These are phyloP conservation scores for Amanita subjunquillea DNA, from an alignment of 768 basidiomycete genomes.

Conservation along the genomic window DNA sequence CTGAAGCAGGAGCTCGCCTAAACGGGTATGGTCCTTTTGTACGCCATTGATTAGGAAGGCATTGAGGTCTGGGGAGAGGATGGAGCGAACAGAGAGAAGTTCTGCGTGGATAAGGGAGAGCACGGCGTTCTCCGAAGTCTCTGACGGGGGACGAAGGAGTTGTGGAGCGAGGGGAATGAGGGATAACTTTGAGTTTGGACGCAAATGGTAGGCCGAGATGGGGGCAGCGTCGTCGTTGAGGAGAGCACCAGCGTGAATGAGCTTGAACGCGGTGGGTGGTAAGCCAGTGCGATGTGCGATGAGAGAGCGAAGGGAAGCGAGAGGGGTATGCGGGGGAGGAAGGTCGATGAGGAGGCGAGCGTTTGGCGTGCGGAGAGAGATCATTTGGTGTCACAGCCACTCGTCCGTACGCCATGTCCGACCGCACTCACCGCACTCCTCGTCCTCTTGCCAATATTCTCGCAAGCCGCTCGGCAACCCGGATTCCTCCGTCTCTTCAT, in stretches of 20 bases:
- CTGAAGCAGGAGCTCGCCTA: conserved; percentile 81
- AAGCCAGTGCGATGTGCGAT: conserved; percentile 73
- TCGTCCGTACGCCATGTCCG: background rate
- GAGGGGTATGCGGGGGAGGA: conserved; percentile 49
- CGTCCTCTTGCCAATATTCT: conserved; percentile 33
- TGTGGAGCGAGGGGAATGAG: conserved; percentile 22
- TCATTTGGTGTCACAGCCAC: no score
- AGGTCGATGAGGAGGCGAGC: conserved; percentile 23
- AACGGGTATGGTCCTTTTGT: conserved; percentile 36
- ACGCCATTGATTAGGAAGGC: conserved; percentile 29
- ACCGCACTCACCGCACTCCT: conserved; percentile 4
- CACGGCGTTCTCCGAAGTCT: conserved; percentile 38
- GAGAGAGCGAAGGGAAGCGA: conserved; percentile 45
- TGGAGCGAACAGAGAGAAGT: conserved; percentile 37
- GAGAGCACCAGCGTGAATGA: conserved; percentile 85
- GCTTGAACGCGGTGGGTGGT: conserved; percentile 61
- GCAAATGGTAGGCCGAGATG: conserved; percentile 73
- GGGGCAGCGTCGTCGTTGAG: conserved; percentile 75
- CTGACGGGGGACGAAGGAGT: conserved; percentile 14
- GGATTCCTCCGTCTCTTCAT: conserved; percentile 83
- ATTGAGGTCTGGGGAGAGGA: conserved; percentile 48
- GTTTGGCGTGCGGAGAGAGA: no score
- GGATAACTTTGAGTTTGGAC: conserved; percentile 63
- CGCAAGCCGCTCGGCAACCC: conserved; percentile 17
- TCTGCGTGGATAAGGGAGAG: conserved; percentile 48